Base-by-base conservation (phyloP, 495 filamentous ascomycete species). In the Lophiostoma macrostomum region DNA sequence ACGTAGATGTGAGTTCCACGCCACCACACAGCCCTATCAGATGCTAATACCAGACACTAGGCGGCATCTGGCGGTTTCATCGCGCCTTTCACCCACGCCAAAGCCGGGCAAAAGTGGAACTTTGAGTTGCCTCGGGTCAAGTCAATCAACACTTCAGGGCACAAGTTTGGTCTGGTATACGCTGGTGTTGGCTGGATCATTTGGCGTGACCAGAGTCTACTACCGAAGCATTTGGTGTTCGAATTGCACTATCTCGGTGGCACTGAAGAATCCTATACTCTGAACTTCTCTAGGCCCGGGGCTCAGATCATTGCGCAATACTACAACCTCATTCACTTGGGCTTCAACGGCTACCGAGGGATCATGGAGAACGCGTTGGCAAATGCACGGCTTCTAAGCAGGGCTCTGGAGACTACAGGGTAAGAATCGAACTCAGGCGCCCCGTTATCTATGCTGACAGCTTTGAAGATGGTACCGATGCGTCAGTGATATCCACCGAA, bases 231-330 rank as follows among this genome's bases (percentile, higher is more conserved):
- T 47, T 73, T 88, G 6, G 74, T 88, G 58, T 88, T 89, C 61
- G 81, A 88, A 59, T 73, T 88, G 7, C 81, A 86, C 62, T 90
- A 90, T 53, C 76, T 88, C 2, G 85, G 85, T 28, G 86, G 86
- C 18, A 86, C 81, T 1, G 85, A 88, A 63, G 74, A 85, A 56
- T 85, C 82, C 0, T 90, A 78, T 67, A 86, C 83, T 0, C 78
- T 89, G 24, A 90, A 88, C 71, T 90, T 90, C 68, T 85, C 82
- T 2, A 76, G 85, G 0, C 86, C 86, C 0, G 84, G 82, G 12
- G 80, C 80, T 0, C 86, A 88, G 53, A 74, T 88, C 25, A 78
- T 88, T 42, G 85, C 74, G 6, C 86, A 90, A 64, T 90, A 89
- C 65, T 90, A 80, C 66, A 88, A 88, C 64, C 75, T 89, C 12